phyloP scores from a whole-genome alignment of 2,329 filamentous ascomycete species.

The Emmonsiellopsis sp. region DNA sequence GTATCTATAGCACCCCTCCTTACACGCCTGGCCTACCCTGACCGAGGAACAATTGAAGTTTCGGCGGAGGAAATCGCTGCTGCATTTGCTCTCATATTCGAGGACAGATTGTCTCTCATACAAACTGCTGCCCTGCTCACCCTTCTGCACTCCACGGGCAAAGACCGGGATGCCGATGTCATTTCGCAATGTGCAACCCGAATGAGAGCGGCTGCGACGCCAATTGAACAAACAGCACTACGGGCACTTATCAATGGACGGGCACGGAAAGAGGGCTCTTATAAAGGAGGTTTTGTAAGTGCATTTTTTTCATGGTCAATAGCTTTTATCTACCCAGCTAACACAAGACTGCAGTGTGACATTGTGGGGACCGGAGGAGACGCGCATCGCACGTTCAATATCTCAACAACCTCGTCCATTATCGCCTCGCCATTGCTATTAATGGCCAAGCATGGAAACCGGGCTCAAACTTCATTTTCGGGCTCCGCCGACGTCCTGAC shows the following conservation, averaged over 20 bases:
- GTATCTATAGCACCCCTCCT: slow-evolving; percentile 39
- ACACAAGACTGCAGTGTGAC: slow-evolving; percentile 52
- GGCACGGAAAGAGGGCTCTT: slow-evolving; percentile 59
- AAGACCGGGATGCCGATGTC: slow-evolving; percentile 76
- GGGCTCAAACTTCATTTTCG: slow-evolving; percentile 87
- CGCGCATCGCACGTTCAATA: slow-evolving; percentile 95
- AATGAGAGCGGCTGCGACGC: slow-evolving; percentile 72
- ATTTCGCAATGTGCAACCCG: slow-evolving; percentile 72
- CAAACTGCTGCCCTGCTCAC: slow-evolving; percentile 83
- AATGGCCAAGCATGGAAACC: slow-evolving; percentile 92
- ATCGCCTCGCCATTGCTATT: slow-evolving; percentile 76
- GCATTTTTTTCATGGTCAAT: background rate
- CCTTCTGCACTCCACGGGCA: slow-evolving; percentile 79
- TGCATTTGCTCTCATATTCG: slow-evolving; percentile 88
- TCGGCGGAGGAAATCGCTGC: slow-evolving; percentile 74
- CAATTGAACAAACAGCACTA: slow-evolving; percentile 57
- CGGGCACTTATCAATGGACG: slow-evolving; percentile 50
- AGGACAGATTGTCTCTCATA: slow-evolving; percentile 75
- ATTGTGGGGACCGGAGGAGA: slow-evolving; percentile 97
- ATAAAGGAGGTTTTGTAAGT: slow-evolving; percentile 73
- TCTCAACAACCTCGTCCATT: slow-evolving; percentile 90
- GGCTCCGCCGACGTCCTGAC: slow-evolving; percentile 87
- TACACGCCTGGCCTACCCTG: slow-evolving; percentile 36
- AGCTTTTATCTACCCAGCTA: background rate
- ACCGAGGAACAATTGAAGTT: slow-evolving; percentile 41